Evolutionary conservation across 1,284 basidiomycete species (phyloP), one percentile per base, ranked within the genome.

Genomic region (Calocybe gambosa): DNA sequence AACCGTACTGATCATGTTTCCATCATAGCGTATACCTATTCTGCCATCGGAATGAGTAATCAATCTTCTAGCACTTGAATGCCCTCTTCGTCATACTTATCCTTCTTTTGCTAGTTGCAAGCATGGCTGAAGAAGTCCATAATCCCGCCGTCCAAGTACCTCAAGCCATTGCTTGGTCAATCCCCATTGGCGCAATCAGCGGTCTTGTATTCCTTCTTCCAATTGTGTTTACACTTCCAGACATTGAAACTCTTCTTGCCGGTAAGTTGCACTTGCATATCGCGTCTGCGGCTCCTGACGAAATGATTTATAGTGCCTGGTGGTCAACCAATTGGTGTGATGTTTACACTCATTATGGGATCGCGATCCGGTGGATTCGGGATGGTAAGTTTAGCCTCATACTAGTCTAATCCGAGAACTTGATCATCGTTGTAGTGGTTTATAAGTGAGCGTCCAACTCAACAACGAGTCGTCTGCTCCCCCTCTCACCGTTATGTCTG

Each of bases 41-140:
- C 75, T 33, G 74, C 69, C 2, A 71, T 77, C 36, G 77, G 77
- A 45, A 78, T 77, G 74, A 71, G 77, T 77, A 52, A n/a, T n/a
- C n/a, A n/a, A n/a, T n/a, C n/a, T n/a, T n/a, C n/a, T n/a, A n/a
- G n/a, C n/a, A n/a, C n/a, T n/a, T n/a, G n/a, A 46, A 64, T 10
- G 20, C 8, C 12, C 33, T 59, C 19, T 1, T 35, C 21, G 28
- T 38, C 25, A 28, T 34, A 9, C 37, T n/a, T n/a, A 10, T 18
- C 10, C 42, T 35, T 34, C 16, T 40, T 33, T 23, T 37, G 6
- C 35, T n/a, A 79, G 77, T 78, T 23, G 62, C 74, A 13, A 78
- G 71, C 53, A 78, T 80, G 74, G 76, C 80, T 1, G 82, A 84
- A 58, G 82, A 85, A 59, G 78, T 85, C 5, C 75, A 76, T 25